Conservation (phyloP, 2,329 filamentous ascomycete genomes). For the Fusarium sp. region DNA sequence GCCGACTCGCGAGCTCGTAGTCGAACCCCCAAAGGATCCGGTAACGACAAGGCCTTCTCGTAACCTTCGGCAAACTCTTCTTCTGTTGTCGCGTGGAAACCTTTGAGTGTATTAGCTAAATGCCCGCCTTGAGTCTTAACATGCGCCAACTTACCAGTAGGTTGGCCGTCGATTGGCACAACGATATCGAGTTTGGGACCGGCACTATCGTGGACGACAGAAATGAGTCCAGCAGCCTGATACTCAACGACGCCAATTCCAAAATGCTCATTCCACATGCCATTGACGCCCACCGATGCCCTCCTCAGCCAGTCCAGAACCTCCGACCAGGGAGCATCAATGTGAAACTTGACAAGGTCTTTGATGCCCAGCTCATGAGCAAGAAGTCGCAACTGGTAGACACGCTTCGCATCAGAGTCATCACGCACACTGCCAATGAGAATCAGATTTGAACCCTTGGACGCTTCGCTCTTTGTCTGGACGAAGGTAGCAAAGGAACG, state of each 20-base stretch:
- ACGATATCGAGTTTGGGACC: slow-evolving; percentile 96
- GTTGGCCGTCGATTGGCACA: slow-evolving; percentile 79
- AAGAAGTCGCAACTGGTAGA: slow-evolving; percentile 89
- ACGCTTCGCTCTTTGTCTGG: slow-evolving; percentile 64
- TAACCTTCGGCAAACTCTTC: slow-evolving; percentile 86
- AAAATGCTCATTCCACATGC: slow-evolving; percentile 99
- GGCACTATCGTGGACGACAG: slow-evolving; percentile 92
- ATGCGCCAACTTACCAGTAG: slow-evolving; percentile 73
- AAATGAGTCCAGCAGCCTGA: slow-evolving; percentile 92
- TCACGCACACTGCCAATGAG: slow-evolving; percentile 95
- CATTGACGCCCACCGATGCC: slow-evolving; percentile 90
- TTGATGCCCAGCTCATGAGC: slow-evolving; percentile 89
- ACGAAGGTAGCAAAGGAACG: slow-evolving; percentile 85
- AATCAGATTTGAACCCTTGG: slow-evolving; percentile 74
- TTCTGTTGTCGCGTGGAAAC: slow-evolving; percentile 86
- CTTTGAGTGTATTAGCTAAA: slow-evolving; percentile 55
- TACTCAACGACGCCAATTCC: slow-evolving; percentile 99
- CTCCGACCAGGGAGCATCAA: slow-evolving; percentile 89
- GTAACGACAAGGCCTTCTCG: slow-evolving; percentile 78
- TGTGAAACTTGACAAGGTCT: slow-evolving; percentile 86
- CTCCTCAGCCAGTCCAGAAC: slow-evolving; percentile 83
- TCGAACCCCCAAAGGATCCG: slow-evolving; percentile 81
- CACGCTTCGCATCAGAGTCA: slow-evolving; percentile 81
- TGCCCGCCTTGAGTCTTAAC: not conserved
- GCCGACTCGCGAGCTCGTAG: slow-evolving; percentile 82